Base-by-base conservation (phyloP, 495 filamentous ascomycete species). In the Penicillium psychrofluorescens region DNA sequence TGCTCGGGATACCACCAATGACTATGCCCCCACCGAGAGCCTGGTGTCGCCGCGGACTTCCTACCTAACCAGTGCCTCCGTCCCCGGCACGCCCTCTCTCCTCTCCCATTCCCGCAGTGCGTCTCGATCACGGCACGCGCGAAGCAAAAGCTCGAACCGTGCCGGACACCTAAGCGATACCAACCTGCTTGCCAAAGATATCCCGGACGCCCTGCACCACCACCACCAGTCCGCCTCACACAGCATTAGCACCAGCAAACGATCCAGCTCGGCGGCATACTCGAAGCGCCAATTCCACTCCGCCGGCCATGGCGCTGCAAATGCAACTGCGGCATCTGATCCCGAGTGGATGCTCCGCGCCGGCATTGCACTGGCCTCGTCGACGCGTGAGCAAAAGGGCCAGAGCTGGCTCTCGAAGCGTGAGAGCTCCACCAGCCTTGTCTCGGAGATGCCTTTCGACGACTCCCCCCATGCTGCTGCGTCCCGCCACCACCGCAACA, bases 331-430 rank as follows among this genome's bases (percentile, higher is more conserved):
- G 45, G 55, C 66, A 47, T 59, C 55, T 31, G 77, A 85, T 43
- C 72, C 74, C 14, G 84, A 88, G 66, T 90, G 86, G 85, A 72
- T 92, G 46, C 72, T 85, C 12, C 81, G 84, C 38, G 78, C 84
- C 2, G 87, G 85, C 2, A 81, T 84, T 8, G 62, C 81, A 15
- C 78, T 90, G 10, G 78, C 83, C n/a, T 75, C 77, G 4, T 80
- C 81, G 36, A 72, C 83, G 2, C 72, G 86, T 45, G 86, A 90
- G 49, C 79, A 78, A 53, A 90, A 89, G 58, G 87, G 87, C 10
- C 85, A 89, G 58, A 71, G 77, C 35, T 92, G 87, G 87, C 76
- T 92, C 3, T 72, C 75, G 6, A 83, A 84, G 45, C 77, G 84
- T 42, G 79, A 77, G 29, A 85, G 78, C 45, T 85, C 83, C 6